Evolutionary conservation across 805 yeast species (phyloP).

Genomic region (Saccharomycopsis sp.): DNA sequence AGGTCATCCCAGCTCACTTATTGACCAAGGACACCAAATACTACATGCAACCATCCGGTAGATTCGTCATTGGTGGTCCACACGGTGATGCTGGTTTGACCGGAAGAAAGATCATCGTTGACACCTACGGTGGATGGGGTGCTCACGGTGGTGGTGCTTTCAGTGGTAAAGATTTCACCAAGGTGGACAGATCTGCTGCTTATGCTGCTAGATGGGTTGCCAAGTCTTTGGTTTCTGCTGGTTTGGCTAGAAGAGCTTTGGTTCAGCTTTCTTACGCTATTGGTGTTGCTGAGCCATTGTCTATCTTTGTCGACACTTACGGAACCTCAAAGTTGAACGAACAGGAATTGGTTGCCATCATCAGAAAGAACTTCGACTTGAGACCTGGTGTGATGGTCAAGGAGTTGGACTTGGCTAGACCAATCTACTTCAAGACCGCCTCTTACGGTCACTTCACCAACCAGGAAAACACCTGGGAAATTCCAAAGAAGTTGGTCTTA

Average conservation of each 20-base stretch:
- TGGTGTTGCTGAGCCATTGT: conserved; percentile 99
- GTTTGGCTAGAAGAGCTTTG: conserved; percentile 92
- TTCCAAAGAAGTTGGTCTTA: conserved; percentile 72
- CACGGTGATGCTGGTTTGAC: conserved; percentile 99
- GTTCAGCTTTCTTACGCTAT: conserved; percentile 99
- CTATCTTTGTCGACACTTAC: conserved; percentile 95
- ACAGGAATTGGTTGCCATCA: conserved; percentile 84
- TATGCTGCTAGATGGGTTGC: conserved; percentile 99
- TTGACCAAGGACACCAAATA: conserved; percentile 92
- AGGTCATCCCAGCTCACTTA: conserved; percentile 84
- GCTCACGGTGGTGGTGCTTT: conserved; percentile 99
- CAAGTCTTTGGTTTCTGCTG: conserved; percentile 92
- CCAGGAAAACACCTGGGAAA: conserved; percentile 98
- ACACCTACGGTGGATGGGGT: conserved; percentile 99
- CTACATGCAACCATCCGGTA: conserved; percentile 99
- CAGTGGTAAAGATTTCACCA: conserved; percentile 99
- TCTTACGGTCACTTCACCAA: conserved; percentile 99
- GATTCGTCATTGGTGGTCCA: conserved; percentile 99
- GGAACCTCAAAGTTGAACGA: conserved; percentile 92
- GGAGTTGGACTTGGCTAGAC: conserved; percentile 96
- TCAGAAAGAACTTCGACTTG: conserved; percentile 91
- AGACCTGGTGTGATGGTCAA: conserved; percentile 99
- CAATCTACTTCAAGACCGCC: conserved; percentile 98
- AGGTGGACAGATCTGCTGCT: conserved; percentile 99
- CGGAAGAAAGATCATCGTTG: conserved; percentile 99